Base-by-base conservation (phyloP, 2,329 filamentous ascomycete genomes). In the Cadophora malorum region DNA sequence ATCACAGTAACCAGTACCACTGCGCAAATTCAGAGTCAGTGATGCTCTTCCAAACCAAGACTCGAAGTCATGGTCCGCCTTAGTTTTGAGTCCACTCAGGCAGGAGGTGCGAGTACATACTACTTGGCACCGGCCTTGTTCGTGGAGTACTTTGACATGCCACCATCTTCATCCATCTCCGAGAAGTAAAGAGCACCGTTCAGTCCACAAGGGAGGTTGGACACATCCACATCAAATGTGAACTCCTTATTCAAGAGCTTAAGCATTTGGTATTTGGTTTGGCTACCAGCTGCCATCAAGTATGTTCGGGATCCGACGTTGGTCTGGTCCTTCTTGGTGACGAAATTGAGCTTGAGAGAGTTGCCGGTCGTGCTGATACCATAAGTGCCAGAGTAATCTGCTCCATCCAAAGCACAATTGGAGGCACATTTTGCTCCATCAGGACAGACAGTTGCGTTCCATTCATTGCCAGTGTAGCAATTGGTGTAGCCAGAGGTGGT, bases 191-290 rank as follows among this genome's bases (percentile, higher is more conserved):
- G 81, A 56, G 90, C 90, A 66, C 90, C 90, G 79, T 93, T 92
- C 68, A 93, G 80, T 71, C 90, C 90, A 76, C 91, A 93, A 70
- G 86, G 86, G 35, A 91, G 81, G 73, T 85, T 85, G 52, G 89
- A 91, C 52, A 91, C 86, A 77, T 93, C 90, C 49, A 92, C 90
- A 67, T 91, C 89, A 70, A 92, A 91, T 66, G 88, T 89, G 80
- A 93, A 89, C 79, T 93, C 90, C 76, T 90, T 85, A 79, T 86
- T 86, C 66, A 88, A 82, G 69, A 91, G 82, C 70, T 88, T 83
- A 79, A 92, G 87, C 78, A 87, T 84, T 80, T 91, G 81, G 79
- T 93, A 92, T 67, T 85, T 85, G 70, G 82, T 83, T 50, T 87
- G 63, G 56, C 72, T 75, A 41, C 74, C 85, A 64, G 83, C 80